Base-by-base conservation (phyloP, 1,284 basidiomycete genomes). In the Laetiporus sulphureus region DNA sequence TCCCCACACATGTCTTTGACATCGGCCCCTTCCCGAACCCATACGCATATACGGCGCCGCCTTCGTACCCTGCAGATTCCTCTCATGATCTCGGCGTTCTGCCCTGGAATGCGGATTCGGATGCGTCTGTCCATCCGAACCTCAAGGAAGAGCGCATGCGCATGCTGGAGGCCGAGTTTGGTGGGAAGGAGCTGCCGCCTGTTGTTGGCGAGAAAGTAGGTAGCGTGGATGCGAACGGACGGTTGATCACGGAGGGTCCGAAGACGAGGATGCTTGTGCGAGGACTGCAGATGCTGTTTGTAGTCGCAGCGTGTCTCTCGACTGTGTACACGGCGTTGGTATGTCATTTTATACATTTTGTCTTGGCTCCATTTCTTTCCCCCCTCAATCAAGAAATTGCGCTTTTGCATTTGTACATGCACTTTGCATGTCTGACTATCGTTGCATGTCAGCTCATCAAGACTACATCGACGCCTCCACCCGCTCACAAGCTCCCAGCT, bases 121-220 rank as follows among this genome's bases (percentile, higher is more conserved):
- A 50, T 20, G 47, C 40, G 1, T 61, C 65, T 1, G 51, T 82
- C 3, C 68, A 76, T 46, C 62, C 71, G 3, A 59, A 67, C 10
- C 61, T 75, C 35, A 83, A 81, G 55, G 75, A 79, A 57, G 79
- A 83, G 48, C 68, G 81, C 15, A 67, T 83, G 51, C 71, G 79
- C 3, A 81, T 83, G 78, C 66, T 85, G 7, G 76, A 83, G 55
- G 66, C 70, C 12, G 79, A 83, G 51, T 84, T 83, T 57, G 61
- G 73, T 3, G 51, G 51, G 18, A 57, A 56, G 42, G 45, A 45
- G 25, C 47, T 49, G 18, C 51, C 54, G 41, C 67, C 70, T 42
- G 68, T 69, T 32, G 73, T 69, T 4, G 71, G 69, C 44, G 51
- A 49, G 11, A 45, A 74, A 7, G 58, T 83, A 8, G 81, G 81